Evolutionary conservation across 2,329 filamentous ascomycete genomes (phyloP).

Genomic region (Beauveria bassiana): DNA sequence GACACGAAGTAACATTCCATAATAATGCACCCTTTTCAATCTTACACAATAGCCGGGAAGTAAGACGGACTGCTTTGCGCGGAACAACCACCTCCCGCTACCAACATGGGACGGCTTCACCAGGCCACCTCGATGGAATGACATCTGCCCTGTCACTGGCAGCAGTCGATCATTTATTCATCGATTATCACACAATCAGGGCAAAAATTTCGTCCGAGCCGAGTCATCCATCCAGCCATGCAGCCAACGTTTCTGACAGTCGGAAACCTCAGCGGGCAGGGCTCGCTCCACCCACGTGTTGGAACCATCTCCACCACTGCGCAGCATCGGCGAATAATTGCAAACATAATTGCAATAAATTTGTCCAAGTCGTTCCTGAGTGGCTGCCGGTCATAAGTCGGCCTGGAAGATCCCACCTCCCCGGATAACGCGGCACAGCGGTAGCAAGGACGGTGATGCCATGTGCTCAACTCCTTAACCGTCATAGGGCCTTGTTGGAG

Average conservation of each 20-base stretch:
- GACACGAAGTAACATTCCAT: too few relatives aligned
- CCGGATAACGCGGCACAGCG: not conserved
- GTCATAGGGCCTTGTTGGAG: not conserved
- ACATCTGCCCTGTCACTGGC: not conserved
- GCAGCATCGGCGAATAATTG: not conserved
- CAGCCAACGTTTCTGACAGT: not conserved
- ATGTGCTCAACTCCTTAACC: not conserved
- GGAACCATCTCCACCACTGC: not conserved
- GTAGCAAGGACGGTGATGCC: not conserved
- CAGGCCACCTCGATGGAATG: too few relatives aligned
- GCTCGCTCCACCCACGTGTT: conserved; percentile 5
- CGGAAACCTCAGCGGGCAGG: not conserved
- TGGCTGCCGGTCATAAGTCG: not conserved
- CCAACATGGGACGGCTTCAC: not conserved
- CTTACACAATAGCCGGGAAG: too few relatives aligned
- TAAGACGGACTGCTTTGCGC: not conserved
- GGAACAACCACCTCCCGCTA: not conserved
- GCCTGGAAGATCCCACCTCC: not conserved
- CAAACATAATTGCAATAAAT: not conserved
- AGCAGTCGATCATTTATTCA: not conserved
- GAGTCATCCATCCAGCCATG: not conserved
- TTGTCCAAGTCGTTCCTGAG: not conserved
- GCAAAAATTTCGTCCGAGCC: not conserved
- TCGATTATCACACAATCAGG: not conserved
- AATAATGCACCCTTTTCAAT: too few relatives aligned